Base-by-base conservation (phyloP, 768 basidiomycete species). In the Suillus subluteus region DNA sequence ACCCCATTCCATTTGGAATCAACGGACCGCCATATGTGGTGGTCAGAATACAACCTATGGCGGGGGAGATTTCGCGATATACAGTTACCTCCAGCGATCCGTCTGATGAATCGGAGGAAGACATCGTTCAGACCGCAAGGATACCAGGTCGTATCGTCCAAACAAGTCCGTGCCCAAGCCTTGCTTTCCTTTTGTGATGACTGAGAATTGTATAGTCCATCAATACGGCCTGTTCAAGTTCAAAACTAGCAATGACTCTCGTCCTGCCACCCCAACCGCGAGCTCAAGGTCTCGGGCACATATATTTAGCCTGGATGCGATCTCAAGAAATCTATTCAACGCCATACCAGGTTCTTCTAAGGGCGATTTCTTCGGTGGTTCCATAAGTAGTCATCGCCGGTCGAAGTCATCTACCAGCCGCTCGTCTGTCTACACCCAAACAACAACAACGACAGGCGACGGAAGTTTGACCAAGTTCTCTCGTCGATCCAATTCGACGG, bases 151-250 rank as follows among this genome's bases (percentile, higher is more conserved):
- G 91, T 30, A 87, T 96, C 52, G 83, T 92, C 7, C 88, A 95
- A 62, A 96, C 92, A 5, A 92, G 95, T 96, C 76, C 73, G 89
- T 81, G 54, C 12, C 50, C 8, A 30, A n/a, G n/a, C 4, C 66
- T 63, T 48, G 7, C 37, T 11, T 21, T 35, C 40, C 21, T 62
- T 32, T 23, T 50, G 35, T 55, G n/a, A 50, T 58, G 21, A 48
- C 44, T 67, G 46, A 58, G 30, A 40, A 40, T 61, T 52, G 26
- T 18, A 30, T 65, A 96, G 94, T 95, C 64, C 92, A 96, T 72
- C 92, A 93, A 74, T 95, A 88, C 67, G 94, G 95, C 18, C 79
- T 98, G 63, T 97, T 96, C 80, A 90, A 92, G 73, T 96, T 96
- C 78, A 86, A 86, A 37, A 94, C 94, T 0, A 89, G 89, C 40